Percentiles rank a stretch among this genome's conserved stretches.
phyloP scores from a whole-genome alignment of 345 rosid species.

The Orychophragmus violaceus region DNA sequence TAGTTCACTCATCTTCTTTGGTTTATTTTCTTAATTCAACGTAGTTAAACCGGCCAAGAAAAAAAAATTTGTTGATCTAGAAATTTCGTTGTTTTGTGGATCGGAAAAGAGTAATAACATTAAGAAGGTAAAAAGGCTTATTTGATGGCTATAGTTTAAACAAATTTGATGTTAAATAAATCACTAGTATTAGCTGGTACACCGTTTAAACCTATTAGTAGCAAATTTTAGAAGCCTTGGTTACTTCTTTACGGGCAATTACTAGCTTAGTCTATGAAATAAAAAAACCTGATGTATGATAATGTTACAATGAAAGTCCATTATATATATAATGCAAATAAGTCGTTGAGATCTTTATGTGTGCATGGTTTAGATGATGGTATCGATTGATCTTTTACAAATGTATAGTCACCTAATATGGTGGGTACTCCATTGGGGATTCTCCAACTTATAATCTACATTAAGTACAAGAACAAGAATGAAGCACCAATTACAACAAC shows the following conservation, averaged over 20 bases:
- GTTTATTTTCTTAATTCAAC: neutral
- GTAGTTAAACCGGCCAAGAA: neutral
- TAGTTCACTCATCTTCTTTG: neutral
- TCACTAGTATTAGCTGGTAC: neutral
- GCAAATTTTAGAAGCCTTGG: neutral
- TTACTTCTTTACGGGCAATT: neutral
- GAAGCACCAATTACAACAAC: constrained; percentile 34
- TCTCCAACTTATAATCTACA: constrained; percentile 58
- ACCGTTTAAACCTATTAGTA: neutral
- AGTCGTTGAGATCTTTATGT: neutral
- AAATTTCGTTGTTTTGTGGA: neutral
- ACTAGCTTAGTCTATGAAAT: neutral
- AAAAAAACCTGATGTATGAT: neutral
- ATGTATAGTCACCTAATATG: constrained; percentile 63
- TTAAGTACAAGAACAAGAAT: constrained; percentile 50
- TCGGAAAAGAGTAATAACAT: neutral
- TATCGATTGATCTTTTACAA: neutral
- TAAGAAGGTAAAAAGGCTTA: neutral
- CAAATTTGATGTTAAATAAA: neutral
- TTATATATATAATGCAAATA: neutral
- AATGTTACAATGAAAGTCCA: neutral
- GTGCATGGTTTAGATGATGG: neutral
- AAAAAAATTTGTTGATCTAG: neutral
- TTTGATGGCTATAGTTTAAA: neutral
- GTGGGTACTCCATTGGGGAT: constrained; percentile 64